A percentile compares a stretch with the other conserved stretches of the same genome.
Conservation (phyloP, 306 rosid genomes). For the Castanospermum australe region DNA sequence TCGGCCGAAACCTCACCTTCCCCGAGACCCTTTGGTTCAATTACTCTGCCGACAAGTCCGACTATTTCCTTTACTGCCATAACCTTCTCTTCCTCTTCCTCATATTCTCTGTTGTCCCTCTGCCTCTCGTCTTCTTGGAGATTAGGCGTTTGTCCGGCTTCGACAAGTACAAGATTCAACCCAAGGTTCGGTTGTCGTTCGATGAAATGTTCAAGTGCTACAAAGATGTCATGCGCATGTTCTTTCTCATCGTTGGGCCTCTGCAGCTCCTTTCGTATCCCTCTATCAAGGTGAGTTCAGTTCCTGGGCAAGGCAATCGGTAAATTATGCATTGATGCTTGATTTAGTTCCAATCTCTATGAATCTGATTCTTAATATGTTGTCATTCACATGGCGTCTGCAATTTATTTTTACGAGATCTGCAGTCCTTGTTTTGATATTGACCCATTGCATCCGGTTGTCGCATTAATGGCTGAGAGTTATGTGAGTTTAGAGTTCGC, state of each 20-base stretch:
- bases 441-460: not conserved
- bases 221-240: constrained; percentile 75
- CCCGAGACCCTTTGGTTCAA: constrained; percentile 81
- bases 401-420: not conserved
- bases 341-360: not conserved
- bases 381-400: not conserved
- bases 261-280: constrained; percentile 89
- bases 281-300: constrained; percentile 49
- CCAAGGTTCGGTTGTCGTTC: constrained; percentile 67
- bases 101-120: constrained; percentile 69
- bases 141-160: constrained; percentile 42
- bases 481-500: not conserved
- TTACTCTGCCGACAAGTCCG: constrained; percentile 75
- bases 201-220: constrained; percentile 61
- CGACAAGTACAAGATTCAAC: constrained; percentile 79
- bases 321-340: not conserved
- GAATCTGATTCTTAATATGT: not conserved
- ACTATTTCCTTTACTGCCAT: constrained; percentile 80
- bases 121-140: constrained; percentile 68
- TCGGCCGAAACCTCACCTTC: constrained; percentile 71
- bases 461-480: too few relatives aligned
- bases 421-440: not conserved
- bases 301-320: not conserved
- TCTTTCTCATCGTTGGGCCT: constrained; percentile 81
- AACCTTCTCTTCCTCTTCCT: constrained; percentile 76